Evolutionary conservation across 2,329 filamentous ascomycete genomes (phyloP).

Genomic region (Apiospora saccharicola): DNA sequence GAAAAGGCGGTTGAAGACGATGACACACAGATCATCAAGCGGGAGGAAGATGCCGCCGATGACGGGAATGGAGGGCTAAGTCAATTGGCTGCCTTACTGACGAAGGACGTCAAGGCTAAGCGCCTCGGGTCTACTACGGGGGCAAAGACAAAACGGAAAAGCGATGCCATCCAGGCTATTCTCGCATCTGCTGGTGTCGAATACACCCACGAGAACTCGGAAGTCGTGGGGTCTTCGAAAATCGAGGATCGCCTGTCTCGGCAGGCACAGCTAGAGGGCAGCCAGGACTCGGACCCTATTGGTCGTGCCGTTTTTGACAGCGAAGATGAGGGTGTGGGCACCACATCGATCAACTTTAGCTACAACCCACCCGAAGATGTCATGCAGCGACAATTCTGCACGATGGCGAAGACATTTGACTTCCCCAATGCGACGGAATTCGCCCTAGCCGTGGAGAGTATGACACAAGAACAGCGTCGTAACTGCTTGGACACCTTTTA

Average conservation of each 20-base stretch:
- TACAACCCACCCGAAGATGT: slow-evolving; percentile 81
- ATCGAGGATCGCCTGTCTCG: slow-evolving; percentile 87
- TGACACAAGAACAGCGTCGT: slow-evolving; percentile 84
- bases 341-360: slow-evolving; percentile 47
- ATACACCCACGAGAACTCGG: slow-evolving; percentile 95
- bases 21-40: slow-evolving; percentile 54
- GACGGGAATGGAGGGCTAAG: slow-evolving; percentile 73
- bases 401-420: slow-evolving; percentile 83
- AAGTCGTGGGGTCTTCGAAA: slow-evolving; percentile 91
- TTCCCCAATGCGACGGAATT: slow-evolving; percentile 82
- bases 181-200: slow-evolving; percentile 87
- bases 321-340: slow-evolving; percentile 38
- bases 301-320: slow-evolving; percentile 65
- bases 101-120: slow-evolving; percentile 54
- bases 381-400: slow-evolving; percentile 83
- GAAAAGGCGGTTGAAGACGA: slow-evolving; percentile 63
- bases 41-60: slow-evolving; percentile 56
- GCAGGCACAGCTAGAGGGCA: slow-evolving; percentile 69
- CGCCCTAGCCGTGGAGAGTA: slow-evolving; percentile 87
- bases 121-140: slow-evolving; percentile 43
- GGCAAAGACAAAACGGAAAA: slow-evolving; percentile 51
- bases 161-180: slow-evolving; percentile 87
- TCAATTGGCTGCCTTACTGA: slow-evolving; percentile 72
- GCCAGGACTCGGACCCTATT: slow-evolving; percentile 54
- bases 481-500: slow-evolving; percentile 86